Evolutionary conservation across 306 rosid species (phyloP).

Genomic region (Arachis stenosperma): DNA sequence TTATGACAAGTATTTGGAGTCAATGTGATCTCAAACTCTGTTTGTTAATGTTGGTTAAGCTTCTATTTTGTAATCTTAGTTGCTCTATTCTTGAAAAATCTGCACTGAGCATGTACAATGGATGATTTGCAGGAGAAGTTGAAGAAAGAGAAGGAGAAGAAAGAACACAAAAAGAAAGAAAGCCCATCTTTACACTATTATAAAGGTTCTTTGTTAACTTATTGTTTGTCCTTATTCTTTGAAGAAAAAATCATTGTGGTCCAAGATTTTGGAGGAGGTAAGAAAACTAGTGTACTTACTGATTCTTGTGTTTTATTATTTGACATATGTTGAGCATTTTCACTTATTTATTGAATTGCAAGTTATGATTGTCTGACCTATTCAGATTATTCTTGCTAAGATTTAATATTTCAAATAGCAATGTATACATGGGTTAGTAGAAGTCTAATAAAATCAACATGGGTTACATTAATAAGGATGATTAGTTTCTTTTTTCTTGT

Average conservation of each 20-base stretch:
- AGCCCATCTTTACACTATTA: slow-evolving; percentile 86
- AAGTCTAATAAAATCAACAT: too few relatives aligned
- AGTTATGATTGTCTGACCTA: too few relatives aligned
- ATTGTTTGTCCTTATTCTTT: slow-evolving; percentile 39
- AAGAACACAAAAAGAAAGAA: slow-evolving; percentile 85
- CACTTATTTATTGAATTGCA: too few relatives aligned
- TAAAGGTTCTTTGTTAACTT: slow-evolving; percentile 61
- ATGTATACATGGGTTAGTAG: too few relatives aligned
- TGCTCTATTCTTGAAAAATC: too few relatives aligned
- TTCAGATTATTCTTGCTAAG: too few relatives aligned
- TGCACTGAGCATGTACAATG: too few relatives aligned
- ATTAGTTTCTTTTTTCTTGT: too few relatives aligned
- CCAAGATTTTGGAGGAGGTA: slow-evolving; percentile 97
- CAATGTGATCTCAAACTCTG: slow-evolving; percentile 13
- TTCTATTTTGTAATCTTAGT: slow-evolving; percentile 58
- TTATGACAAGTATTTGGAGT: background rate
- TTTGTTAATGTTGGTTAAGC: slow-evolving; percentile 4
- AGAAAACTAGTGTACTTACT: slow-evolving; percentile 41
- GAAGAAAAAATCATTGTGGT: slow-evolving; percentile 97
- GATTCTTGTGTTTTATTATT: slow-evolving; percentile 6
- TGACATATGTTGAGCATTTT: too few relatives aligned
- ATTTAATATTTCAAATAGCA: too few relatives aligned
- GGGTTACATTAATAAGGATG: too few relatives aligned
- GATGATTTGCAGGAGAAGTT: too few relatives aligned
- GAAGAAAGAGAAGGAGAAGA: slow-evolving; percentile 84